A percentile compares a stretch with the other conserved stretches of the same genome.
Conservation (phyloP, 495 filamentous ascomycete genomes). For the Aspergillus homomorphus region DNA sequence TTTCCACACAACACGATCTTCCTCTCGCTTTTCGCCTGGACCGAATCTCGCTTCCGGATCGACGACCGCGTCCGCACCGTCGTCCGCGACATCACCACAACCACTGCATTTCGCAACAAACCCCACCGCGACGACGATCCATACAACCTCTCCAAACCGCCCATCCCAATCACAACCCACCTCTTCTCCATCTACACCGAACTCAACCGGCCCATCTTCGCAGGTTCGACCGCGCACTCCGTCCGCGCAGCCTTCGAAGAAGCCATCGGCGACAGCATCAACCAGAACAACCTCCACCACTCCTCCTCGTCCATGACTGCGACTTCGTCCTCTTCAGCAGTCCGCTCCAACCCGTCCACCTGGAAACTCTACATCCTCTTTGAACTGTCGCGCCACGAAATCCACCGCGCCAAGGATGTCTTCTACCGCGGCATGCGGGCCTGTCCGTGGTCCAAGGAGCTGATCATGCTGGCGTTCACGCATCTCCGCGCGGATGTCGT, state of each 20-base stretch:
- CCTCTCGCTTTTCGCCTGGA: slow-evolving; percentile 66
- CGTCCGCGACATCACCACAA: slow-evolving; percentile 46
- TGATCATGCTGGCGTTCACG: slow-evolving; percentile 61
- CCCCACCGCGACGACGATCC: slow-evolving; percentile 14
- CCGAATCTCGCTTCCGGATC: slow-evolving; percentile 63
- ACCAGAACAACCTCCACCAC: slow-evolving; percentile 16
- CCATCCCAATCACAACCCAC: slow-evolving; percentile 50
- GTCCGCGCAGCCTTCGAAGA: slow-evolving; percentile 68
- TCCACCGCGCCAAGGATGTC: slow-evolving; percentile 44
- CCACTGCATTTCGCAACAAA: slow-evolving; percentile 2
- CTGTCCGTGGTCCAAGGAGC: slow-evolving; percentile 75
- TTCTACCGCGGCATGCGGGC: slow-evolving; percentile 49
- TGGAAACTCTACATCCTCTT: slow-evolving; percentile 70
- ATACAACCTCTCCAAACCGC: slow-evolving; percentile 9
- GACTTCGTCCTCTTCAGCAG: slow-evolving; percentile 33
- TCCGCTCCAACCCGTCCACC: slow-evolving; percentile 45
- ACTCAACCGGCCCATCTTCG: slow-evolving; percentile 38
- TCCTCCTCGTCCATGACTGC: slow-evolving; percentile 21
- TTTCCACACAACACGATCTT: slow-evolving; percentile 82
- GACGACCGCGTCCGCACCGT: slow-evolving; percentile 68
- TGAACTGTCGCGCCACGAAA: slow-evolving; percentile 35
- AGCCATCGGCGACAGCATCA: slow-evolving; percentile 45
- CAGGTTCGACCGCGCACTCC: slow-evolving; percentile 56
- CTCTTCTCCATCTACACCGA: slow-evolving; percentile 70
- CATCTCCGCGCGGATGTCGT: slow-evolving; percentile 38